Percentiles rank a stretch among this genome's conserved stretches.
These are phyloP conservation scores for Penicillium coprophilum DNA, from an alignment of 495 filamentous ascomycete species.

Conservation along the genomic window DNA sequence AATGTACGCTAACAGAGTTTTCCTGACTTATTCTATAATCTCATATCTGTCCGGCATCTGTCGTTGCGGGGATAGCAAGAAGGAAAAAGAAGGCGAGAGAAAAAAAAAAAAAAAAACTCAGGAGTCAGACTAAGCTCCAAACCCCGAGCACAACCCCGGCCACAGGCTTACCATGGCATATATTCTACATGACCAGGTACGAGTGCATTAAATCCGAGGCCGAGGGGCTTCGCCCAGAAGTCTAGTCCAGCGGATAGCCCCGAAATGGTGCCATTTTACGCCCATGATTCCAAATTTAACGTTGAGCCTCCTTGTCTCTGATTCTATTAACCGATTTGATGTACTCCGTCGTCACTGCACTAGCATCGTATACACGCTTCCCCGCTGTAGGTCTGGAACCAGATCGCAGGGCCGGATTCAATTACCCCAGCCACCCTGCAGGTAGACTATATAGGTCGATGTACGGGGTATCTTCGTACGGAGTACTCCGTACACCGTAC, in stretches of 20 bases:
- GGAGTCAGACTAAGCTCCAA: background rate
- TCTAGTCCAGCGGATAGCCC: background rate
- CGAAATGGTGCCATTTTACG: background rate
- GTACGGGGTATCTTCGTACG: no score
- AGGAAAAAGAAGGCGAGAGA: background rate
- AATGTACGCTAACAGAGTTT: background rate
- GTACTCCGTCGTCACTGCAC: background rate
- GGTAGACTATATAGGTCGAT: background rate
- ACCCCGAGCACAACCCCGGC: background rate
- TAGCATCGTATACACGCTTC: background rate
- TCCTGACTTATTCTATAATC: background rate
- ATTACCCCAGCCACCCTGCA: conserved; percentile 1
- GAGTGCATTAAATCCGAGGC: background rate
- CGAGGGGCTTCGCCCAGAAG: background rate
- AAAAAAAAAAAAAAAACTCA: background rate
- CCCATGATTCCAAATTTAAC: background rate
- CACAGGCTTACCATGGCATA: background rate
- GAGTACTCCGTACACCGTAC: no score
- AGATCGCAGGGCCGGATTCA: background rate
- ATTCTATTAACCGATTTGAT: background rate
- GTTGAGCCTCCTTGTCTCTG: conserved; percentile 1
- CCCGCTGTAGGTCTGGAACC: background rate
- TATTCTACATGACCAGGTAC: background rate
- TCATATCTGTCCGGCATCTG: background rate
- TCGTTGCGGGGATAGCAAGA: background rate